Evolutionary conservation across 495 filamentous ascomycete species (phyloP).

Genomic region (Lepraria neglecta): DNA sequence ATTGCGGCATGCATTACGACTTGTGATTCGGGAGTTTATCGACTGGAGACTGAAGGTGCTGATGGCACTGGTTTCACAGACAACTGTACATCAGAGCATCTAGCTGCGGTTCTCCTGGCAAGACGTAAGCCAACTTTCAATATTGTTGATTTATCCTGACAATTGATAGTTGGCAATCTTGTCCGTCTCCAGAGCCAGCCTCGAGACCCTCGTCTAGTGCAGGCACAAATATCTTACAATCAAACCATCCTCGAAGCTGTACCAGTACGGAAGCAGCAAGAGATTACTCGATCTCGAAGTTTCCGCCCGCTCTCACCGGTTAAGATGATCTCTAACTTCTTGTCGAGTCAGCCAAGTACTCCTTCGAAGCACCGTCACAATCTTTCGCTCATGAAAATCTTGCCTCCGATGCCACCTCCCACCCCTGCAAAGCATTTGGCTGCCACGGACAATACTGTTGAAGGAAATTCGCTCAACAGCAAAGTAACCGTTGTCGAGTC

Average conservation of each 20-base stretch:
- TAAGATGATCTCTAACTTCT: conserved; percentile 80
- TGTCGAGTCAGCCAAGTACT: conserved; percentile 39
- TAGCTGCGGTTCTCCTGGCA: conserved; percentile 62
- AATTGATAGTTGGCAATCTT: conserved; percentile 50
- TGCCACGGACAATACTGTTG: conserved; percentile 34
- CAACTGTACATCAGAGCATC: conserved; percentile 58
- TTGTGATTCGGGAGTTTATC: conserved; percentile 37
- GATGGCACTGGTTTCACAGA: conserved; percentile 61
- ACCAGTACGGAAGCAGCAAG: conserved; percentile 53
- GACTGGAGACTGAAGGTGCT: conserved; percentile 52
- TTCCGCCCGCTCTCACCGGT: conserved; percentile 78
- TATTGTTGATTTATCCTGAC: conserved; percentile 4
- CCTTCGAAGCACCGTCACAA: conserved; percentile 22
- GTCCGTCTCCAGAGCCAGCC: conserved; percentile 63
- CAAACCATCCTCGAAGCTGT: conserved; percentile 69
- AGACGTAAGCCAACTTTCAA: conserved; percentile 46
- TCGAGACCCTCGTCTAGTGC: conserved; percentile 59
- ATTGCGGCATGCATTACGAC: conserved; percentile 14
- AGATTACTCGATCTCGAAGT: conserved; percentile 50
- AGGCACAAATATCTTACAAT: conserved; percentile 57
- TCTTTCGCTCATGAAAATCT: conserved; percentile 26
- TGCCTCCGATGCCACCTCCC: conserved; percentile 33
- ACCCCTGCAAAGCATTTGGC: conserved; percentile 35
- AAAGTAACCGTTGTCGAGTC: conserved; percentile 33
- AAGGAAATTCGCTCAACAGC: conserved; percentile 29